Percentiles rank a stretch among this genome's conserved stretches.
Conservation (phyloP, 768 basidiomycete genomes). For the Tremella mesenterica region DNA sequence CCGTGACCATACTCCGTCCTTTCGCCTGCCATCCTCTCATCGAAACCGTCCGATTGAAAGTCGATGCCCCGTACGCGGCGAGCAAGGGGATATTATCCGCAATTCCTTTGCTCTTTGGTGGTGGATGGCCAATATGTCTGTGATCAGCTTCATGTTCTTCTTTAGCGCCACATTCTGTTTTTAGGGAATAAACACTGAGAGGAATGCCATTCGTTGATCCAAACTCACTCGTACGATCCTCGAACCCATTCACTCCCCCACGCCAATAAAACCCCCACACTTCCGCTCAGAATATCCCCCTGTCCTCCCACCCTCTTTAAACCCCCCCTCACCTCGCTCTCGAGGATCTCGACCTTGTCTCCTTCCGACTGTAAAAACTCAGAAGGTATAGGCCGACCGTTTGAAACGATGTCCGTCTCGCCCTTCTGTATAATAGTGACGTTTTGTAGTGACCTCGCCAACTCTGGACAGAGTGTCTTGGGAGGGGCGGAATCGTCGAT, state of each 20-base stretch:
- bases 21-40: constrained; percentile 63
- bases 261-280: constrained; percentile 78
- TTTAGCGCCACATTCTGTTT: neutral
- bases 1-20: constrained; percentile 71
- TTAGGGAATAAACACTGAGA: no score
- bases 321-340: constrained; percentile 66
- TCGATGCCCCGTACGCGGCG: constrained; percentile 75
- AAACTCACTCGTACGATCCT: constrained; percentile 64
- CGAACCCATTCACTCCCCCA: constrained; percentile 93
- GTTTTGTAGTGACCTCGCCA: constrained; percentile 71
- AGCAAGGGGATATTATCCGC: constrained; percentile 59
- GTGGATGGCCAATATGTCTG: constrained; percentile 40
- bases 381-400: constrained; percentile 32
- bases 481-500: constrained; percentile 39
- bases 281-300: constrained; percentile 84
- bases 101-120: constrained; percentile 34
- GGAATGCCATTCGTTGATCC: no score
- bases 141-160: neutral
- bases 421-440: constrained; percentile 90
- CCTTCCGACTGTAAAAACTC: constrained; percentile 49
- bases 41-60: constrained; percentile 79
- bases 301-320: constrained; percentile 91
- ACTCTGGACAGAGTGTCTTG: constrained; percentile 55
- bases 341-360: constrained; percentile 53
- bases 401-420: constrained; percentile 67